A percentile compares a stretch with the other conserved stretches of the same genome.
Evolutionary conservation across 805 yeast species (phyloP).

Genomic region (Gaillardinia entomophila): DNA sequence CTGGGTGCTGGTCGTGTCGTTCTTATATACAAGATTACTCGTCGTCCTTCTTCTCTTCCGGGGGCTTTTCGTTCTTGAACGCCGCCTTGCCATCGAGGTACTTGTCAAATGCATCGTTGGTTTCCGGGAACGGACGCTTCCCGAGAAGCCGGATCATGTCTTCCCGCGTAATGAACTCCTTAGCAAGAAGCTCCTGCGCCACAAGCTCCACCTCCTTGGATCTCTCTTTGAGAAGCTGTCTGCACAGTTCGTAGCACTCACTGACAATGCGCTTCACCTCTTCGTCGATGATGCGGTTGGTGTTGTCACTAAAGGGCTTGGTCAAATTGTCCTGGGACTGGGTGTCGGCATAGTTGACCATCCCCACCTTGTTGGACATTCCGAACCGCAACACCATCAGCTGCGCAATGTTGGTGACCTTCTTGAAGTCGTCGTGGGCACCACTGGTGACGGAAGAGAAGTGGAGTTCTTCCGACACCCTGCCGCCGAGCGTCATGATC

Average conservation of each 20-base stretch:
- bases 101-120: slow-evolving; percentile 85
- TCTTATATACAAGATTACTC: slow-evolving; percentile 7
- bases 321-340: slow-evolving; percentile 62
- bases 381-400: slow-evolving; percentile 91
- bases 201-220: slow-evolving; percentile 73
- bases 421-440: slow-evolving; percentile 93
- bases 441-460: slow-evolving; percentile 93
- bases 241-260: slow-evolving; percentile 71
- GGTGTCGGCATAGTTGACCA: slow-evolving; percentile 66
- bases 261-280: slow-evolving; percentile 77
- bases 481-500: slow-evolving; percentile 96
- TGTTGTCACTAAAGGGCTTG: slow-evolving; percentile 86
- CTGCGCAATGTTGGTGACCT: slow-evolving; percentile 89
- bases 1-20: no score
- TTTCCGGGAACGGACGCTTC: slow-evolving; percentile 85
- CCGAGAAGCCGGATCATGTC: slow-evolving; percentile 90
- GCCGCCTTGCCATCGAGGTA: slow-evolving; percentile 47
- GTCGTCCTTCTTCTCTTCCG: slow-evolving; percentile 20
- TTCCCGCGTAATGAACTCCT: slow-evolving; percentile 89
- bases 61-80: slow-evolving; percentile 29
- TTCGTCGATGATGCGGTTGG: slow-evolving; percentile 72
- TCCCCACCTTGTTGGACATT: slow-evolving; percentile 86
- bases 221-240: slow-evolving; percentile 60
- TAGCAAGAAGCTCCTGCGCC: slow-evolving; percentile 78
- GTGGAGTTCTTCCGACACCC: slow-evolving; percentile 92